Evolutionary conservation across 1,284 basidiomycete species (phyloP).

Genomic region (Trichosporon asahii): DNA sequence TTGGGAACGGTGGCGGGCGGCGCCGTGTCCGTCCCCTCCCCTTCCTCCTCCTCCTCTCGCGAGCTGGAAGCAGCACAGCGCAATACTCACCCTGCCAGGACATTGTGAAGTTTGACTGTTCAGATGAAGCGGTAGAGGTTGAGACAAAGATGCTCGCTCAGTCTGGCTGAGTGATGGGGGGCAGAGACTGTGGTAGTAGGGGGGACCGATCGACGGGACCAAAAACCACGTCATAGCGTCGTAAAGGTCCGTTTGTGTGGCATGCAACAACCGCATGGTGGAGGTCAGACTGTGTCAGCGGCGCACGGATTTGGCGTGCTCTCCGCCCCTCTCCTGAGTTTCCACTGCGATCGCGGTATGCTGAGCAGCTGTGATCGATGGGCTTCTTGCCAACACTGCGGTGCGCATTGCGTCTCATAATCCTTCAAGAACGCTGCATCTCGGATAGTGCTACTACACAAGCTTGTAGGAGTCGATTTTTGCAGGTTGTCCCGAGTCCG

Average conservation of each 20-base stretch:
- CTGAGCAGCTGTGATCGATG: not conserved
- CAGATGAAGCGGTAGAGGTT: not conserved
- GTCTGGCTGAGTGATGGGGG: not conserved
- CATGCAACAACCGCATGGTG: not conserved
- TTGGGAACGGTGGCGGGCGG: not conserved
- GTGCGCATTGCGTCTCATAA: too few species aligned
- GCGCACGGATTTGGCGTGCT: not conserved
- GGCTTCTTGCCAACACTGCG: not conserved
- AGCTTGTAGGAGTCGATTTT: too few species aligned
- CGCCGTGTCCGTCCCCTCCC: not conserved
- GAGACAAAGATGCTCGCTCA: not conserved
- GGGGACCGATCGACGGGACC: not conserved
- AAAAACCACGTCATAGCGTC: slow-evolving; percentile 9
- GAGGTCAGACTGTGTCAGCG: too few species aligned
- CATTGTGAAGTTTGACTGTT: slow-evolving; percentile 14
- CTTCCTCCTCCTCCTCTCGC: too few species aligned
- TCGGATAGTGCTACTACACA: too few species aligned
- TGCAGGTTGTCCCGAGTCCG: too few species aligned
- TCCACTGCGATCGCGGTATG: not conserved
- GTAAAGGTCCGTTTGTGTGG: slow-evolving; percentile 6
- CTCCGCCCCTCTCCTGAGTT: not conserved
- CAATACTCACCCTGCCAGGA: slow-evolving; percentile 27
- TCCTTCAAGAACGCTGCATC: too few species aligned
- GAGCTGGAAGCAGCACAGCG: not conserved
- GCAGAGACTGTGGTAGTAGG: not conserved